These are phyloP conservation scores for Seminavis robusta DNA, from an alignment of 108 stramenopile genomes.

Conservation along the genomic window DNA sequence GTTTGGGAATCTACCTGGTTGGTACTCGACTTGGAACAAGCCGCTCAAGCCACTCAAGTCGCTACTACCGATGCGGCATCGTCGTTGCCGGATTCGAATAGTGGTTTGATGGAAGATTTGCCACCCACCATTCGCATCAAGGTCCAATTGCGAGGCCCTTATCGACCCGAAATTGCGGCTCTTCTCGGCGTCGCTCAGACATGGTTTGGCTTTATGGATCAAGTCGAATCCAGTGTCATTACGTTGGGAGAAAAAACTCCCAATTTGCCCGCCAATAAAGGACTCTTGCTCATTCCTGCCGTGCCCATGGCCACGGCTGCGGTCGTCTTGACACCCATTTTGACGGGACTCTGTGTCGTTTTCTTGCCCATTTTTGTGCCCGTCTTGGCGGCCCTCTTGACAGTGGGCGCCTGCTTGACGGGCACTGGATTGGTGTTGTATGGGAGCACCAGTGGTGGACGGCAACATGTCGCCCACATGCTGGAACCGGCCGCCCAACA, in stretches of 20 bases:
- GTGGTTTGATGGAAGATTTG: slow-evolving; percentile 11
- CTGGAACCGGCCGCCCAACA: slow-evolving; percentile 44
- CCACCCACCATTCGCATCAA: slow-evolving; percentile 76
- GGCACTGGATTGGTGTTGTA: slow-evolving; percentile 36
- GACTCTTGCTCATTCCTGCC: slow-evolving; percentile 52
- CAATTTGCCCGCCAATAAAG: slow-evolving; percentile 19
- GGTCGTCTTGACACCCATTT: slow-evolving; percentile 49
- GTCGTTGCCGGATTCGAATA: neutral
- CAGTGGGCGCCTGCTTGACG: neutral
- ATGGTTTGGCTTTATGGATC: slow-evolving; percentile 69
- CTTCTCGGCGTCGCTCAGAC: slow-evolving; percentile 38
- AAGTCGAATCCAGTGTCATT: slow-evolving; percentile 29
- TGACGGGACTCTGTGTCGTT: slow-evolving; percentile 49
- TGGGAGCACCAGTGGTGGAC: slow-evolving; percentile 52
- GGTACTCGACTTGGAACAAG: slow-evolving; percentile 52
- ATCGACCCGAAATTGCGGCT: slow-evolving; percentile 71
- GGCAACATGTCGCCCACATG: slow-evolving; percentile 32
- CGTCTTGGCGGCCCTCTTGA: slow-evolving; percentile 20
- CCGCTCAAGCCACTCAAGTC: neutral
- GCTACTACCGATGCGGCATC: neutral
- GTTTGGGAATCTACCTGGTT: slow-evolving; percentile 71
- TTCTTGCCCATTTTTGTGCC: slow-evolving; percentile 77
- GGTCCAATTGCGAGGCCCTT: slow-evolving; percentile 59
- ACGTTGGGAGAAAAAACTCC: slow-evolving; percentile 9
- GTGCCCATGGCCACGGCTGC: slow-evolving; percentile 51